phyloP scores from a whole-genome alignment of 257 asterid species.

The Marsdenia floribunda region DNA sequence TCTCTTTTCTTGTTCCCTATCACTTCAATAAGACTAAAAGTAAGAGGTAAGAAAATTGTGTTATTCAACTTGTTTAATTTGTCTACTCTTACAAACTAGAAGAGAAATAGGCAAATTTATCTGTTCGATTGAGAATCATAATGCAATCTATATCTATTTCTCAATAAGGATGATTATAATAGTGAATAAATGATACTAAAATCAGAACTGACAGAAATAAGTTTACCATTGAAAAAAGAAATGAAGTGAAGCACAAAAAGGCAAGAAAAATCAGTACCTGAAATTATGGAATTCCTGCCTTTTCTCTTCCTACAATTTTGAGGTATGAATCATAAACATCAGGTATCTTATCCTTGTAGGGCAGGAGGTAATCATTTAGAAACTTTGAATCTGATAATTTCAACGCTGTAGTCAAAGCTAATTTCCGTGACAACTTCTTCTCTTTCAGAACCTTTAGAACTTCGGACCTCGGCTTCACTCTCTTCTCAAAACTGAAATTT shows the following conservation, averaged over 20 bases:
- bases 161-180: background rate
- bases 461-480: slow-evolving; percentile 18
- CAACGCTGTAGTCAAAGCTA: background rate
- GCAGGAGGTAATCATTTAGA: slow-evolving; percentile 15
- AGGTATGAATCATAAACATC: slow-evolving; percentile 7
- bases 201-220: too few relatives aligned
- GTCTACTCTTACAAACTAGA: background rate
- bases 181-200: background rate
- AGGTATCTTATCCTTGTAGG: slow-evolving; percentile 20
- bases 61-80: background rate
- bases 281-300: background rate
- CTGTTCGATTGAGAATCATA: background rate
- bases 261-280: background rate
- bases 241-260: background rate
- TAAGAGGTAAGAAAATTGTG: background rate
- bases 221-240: background rate
- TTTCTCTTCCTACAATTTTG: background rate
- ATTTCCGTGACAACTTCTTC: slow-evolving; percentile 13
- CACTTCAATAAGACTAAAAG: background rate
- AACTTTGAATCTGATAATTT: slow-evolving; percentile 9
- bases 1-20: too few relatives aligned
- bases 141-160: background rate
- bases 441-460: slow-evolving; percentile 16
- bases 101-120: background rate
- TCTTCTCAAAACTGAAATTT: slow-evolving; percentile 16